Base-by-base conservation (phyloP, 129 eudicot species). In the Smallanthus sonchifolius region DNA sequence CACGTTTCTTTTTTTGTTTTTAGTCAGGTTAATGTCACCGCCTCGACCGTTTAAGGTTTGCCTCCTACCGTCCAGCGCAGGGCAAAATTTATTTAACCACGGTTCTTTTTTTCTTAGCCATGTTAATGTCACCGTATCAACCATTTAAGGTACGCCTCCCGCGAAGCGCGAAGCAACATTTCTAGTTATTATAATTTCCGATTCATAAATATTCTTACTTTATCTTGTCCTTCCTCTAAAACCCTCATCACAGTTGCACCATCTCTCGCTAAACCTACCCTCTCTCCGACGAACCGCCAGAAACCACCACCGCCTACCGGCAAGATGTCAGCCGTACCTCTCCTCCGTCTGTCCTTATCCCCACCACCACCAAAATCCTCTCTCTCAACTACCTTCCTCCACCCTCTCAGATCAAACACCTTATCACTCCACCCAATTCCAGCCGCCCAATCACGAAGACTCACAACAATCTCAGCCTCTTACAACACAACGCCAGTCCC, bases 401-500 rank as follows among this genome's bases (percentile, higher is more conserved):
- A 80, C 74, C 79, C 73, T 19, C 82, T 79, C 43, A 72, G 65
- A 51, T 44, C 62, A 76, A 62, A 9, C 64, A 28, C 43, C 74
- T 43, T 75, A 49, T 65, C 75, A 51, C 78, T 36, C 62, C 90
- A 38, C 76, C 1, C 38, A 36, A 48, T 3, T 34, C 7, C 69
- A 71, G 40, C 37, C 24, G 37, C 70, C 64, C 74, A 45, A 10
- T 55, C 76, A 45, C 82, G 82, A 20, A 17, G 74, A 36, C 48
- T 16, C 67, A 39, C 69, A 67, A 11, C 80, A 43, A 61, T 76
- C 65, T 72, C 88, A 28, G 82, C 83, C 54, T 84, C 98, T 2
- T 51, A 76, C 89, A 76, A 81, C 68, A 75, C 98, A 0, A 89
- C 88, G 6, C 98, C 98, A 0, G 90, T 88, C 77, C 55, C 83